These are phyloP conservation scores for Colletotrichum incanum DNA, from an alignment of 2,329 filamentous ascomycete species.

Conservation along the genomic window DNA sequence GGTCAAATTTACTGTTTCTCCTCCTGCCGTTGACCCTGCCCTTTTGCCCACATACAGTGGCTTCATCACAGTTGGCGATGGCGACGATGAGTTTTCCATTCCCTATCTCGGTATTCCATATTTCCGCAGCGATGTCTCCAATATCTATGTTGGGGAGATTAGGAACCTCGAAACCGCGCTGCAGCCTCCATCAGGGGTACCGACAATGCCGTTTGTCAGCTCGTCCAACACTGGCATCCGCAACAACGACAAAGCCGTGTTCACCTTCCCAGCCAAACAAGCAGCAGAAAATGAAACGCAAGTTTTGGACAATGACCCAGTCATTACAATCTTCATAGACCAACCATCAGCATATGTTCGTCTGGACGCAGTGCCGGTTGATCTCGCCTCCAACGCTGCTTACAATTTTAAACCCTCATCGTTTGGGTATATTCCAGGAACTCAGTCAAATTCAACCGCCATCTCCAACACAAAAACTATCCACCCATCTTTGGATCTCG, in stretches of 20 bases:
- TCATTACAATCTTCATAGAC: constrained; percentile 18
- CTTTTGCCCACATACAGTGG: constrained; percentile 32
- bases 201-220: constrained; percentile 21
- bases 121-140: background rate
- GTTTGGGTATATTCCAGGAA: constrained; percentile 10
- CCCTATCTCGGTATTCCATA: constrained; percentile 32
- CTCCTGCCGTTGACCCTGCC: constrained; percentile 17
- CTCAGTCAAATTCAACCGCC: background rate
- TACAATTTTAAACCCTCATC: constrained; percentile 28
- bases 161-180: background rate
- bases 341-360: constrained; percentile 33
- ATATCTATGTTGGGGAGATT: constrained; percentile 25
- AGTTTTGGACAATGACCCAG: constrained; percentile 17
- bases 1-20: constrained; percentile 4
- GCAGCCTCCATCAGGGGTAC: constrained; percentile 14
- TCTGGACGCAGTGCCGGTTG: constrained; percentile 24
- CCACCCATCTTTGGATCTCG: constrained; percentile 15
- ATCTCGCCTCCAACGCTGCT: constrained; percentile 22
- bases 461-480: background rate
- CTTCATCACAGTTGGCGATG: constrained; percentile 26
- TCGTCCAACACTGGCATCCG: constrained; percentile 21
- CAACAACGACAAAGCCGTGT: constrained; percentile 21
- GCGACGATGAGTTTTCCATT: constrained; percentile 5
- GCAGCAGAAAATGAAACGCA: constrained; percentile 6
- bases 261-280: constrained; percentile 31